A percentile compares a stretch with the other conserved stretches of the same genome.
phyloP scores from a whole-genome alignment of 176 grass and related monocot species.

The Metroxylon sagu region DNA sequence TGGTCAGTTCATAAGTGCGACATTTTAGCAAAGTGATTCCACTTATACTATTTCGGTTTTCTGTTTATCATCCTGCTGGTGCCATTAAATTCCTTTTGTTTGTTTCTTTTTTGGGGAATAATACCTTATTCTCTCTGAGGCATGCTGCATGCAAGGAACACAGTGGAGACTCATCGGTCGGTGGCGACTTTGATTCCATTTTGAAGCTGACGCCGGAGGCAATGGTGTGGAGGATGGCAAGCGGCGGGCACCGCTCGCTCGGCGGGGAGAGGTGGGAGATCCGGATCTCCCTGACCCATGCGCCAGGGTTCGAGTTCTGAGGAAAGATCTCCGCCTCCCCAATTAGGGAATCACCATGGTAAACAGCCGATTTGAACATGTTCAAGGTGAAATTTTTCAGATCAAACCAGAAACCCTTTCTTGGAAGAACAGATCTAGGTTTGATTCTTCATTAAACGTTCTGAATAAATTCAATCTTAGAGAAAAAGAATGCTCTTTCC shows the following conservation, averaged over 20 bases:
- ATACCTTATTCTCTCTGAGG: conserved; percentile 97
- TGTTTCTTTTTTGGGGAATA: conserved; percentile 52
- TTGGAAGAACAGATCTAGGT: conserved; percentile 13
- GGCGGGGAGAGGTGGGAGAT: conserved; percentile 77
- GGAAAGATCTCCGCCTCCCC: conserved; percentile 74
- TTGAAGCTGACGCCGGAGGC: conserved; percentile 67
- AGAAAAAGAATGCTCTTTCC: not conserved
- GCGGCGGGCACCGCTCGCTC: conserved; percentile 85
- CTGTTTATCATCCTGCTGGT: not conserved
- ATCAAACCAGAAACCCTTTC: conserved; percentile 6
- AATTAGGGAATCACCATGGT: conserved; percentile 44
- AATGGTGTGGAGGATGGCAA: conserved; percentile 73
- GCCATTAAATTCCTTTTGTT: not conserved
- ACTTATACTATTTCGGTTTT: not conserved
- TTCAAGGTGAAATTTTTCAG: conserved; percentile 13
- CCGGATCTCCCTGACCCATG: conserved; percentile 68
- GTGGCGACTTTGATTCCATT: conserved; percentile 69
- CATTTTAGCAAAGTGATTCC: conserved; percentile 3
- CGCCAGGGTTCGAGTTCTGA: conserved; percentile 47
- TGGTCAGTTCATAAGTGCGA: not conserved
- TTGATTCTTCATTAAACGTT: conserved; percentile 5
- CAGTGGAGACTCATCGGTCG: conserved; percentile 41
- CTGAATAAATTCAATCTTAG: not conserved
- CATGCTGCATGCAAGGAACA: conserved; percentile 71
- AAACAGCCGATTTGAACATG: conserved; percentile 72